Conservation (phyloP, 371 early-diverging fungal genomes). For the Apophysomyces variabilis region DNA sequence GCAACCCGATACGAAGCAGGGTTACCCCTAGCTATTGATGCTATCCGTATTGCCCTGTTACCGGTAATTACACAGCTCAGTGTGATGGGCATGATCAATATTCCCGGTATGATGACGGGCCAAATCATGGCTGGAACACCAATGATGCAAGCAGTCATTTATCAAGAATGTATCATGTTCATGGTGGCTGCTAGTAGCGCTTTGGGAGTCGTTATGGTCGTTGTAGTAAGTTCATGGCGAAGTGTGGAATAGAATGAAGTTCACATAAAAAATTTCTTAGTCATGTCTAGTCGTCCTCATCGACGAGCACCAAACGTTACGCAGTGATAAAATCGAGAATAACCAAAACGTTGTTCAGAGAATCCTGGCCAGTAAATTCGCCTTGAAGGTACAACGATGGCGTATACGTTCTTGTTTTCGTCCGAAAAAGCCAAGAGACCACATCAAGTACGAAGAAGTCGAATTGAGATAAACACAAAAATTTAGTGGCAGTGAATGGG, state of each 20-base stretch:
- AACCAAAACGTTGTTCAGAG: constrained; percentile 25
- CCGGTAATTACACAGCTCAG: constrained; percentile 85
- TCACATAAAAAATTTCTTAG: constrained; percentile 21
- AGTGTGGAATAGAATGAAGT: not conserved
- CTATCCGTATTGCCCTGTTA: constrained; percentile 75
- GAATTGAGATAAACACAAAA: constrained; percentile 12
- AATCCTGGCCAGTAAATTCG: constrained; percentile 13
- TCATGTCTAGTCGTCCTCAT: constrained; percentile 62
- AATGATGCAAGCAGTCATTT: constrained; percentile 80
- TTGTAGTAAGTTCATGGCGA: constrained; percentile 45
- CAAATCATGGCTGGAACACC: constrained; percentile 85
- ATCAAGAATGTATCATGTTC: constrained; percentile 85
- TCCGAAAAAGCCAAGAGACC: constrained; percentile 6
- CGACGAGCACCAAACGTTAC: constrained; percentile 60
- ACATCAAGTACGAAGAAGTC: constrained; percentile 22
- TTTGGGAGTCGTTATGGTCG: constrained; percentile 66
- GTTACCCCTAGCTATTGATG: constrained; percentile 74
- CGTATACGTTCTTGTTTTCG: constrained; percentile 13
- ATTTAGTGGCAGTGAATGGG: not conserved
- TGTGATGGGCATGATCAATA: constrained; percentile 87
- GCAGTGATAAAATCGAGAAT: constrained; percentile 57
- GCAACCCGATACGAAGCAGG: constrained; percentile 86
- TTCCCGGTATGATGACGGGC: constrained; percentile 93
- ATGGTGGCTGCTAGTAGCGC: constrained; percentile 78
- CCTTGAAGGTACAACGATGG: constrained; percentile 8